phyloP scores from a whole-genome alignment of 1,284 basidiomycete species.

The Ceratobasidium sp. region DNA sequence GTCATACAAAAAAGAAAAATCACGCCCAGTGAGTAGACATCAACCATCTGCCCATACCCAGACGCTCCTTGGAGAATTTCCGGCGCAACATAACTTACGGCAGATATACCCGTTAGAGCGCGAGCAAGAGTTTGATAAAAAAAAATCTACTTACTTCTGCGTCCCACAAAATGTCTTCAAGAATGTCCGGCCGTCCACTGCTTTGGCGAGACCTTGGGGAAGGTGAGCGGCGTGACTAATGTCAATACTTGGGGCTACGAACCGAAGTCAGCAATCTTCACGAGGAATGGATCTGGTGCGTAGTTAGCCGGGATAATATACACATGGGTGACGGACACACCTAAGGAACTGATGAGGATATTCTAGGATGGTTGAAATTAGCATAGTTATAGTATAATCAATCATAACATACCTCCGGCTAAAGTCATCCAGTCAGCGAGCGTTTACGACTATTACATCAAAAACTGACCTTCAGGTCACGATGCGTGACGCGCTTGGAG shows the following conservation, averaged over 20 bases:
- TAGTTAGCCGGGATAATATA: too few relatives aligned
- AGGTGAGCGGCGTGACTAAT: background rate
- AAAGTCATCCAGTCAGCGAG: too few relatives aligned
- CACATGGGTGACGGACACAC: conserved; percentile 2
- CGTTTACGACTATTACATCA: background rate
- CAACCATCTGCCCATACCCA: conserved; percentile 40
- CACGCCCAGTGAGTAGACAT: conserved; percentile 35
- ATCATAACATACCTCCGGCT: conserved; percentile 26
- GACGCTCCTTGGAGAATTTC: conserved; percentile 33
- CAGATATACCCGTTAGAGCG: background rate
- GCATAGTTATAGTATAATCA: background rate
- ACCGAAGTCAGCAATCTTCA: conserved; percentile 40
- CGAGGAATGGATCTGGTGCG: conserved; percentile 16
- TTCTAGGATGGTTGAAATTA: conserved; percentile 11
- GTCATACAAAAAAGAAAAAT: conserved; percentile 38
- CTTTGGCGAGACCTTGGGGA: conserved; percentile 34
- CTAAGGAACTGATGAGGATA: conserved; percentile 31
- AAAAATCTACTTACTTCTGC: conserved; percentile 16
- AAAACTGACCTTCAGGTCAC: conserved; percentile 33
- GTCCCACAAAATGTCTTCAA: conserved; percentile 39
- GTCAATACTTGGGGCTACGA: background rate
- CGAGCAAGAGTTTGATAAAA: background rate
- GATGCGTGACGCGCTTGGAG: conserved; percentile 38
- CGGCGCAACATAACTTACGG: conserved; percentile 32
- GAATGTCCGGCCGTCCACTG: conserved; percentile 35